Conservation (phyloP, 1,284 basidiomycete species). For the Cryptococcus amylolentus region DNA sequence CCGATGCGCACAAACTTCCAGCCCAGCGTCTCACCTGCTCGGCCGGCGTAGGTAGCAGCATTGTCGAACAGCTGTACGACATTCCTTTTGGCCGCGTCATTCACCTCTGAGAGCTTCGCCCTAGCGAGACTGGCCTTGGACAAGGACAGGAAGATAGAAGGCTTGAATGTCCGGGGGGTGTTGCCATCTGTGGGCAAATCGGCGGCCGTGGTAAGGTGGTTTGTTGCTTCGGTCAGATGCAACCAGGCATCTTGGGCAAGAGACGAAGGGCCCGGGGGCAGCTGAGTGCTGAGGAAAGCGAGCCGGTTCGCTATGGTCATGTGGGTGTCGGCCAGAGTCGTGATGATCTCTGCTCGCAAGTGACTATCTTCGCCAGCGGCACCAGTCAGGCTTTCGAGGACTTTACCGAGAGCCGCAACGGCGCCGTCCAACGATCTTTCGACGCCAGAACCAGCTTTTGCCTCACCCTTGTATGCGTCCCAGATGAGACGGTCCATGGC, state of each 20-base stretch:
- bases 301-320: conserved; percentile 26
- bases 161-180: conserved; percentile 38
- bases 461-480: conserved; percentile 33
- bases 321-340: conserved; percentile 38
- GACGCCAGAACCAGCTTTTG: conserved; percentile 22
- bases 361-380: conserved; percentile 23
- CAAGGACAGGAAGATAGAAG: conserved; percentile 30
- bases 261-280: conserved; percentile 29
- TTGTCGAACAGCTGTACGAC: conserved; percentile 38
- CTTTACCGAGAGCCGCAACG: conserved; percentile 23
- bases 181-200: conserved; percentile 25
- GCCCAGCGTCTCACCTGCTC: conserved; percentile 31
- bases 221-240: conserved; percentile 31
- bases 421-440: conserved; percentile 36
- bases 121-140: conserved; percentile 30
- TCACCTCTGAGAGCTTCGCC: conserved; percentile 29
- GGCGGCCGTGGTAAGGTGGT: conserved; percentile 28
- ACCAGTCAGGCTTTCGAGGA: conserved; percentile 29
- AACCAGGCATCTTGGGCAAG: conserved; percentile 39
- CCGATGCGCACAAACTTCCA: conserved; percentile 28
- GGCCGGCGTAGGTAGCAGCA: conserved; percentile 34
- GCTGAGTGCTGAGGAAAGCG: conserved; percentile 23
- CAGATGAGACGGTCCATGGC: conserved; percentile 40
- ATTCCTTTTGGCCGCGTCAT: conserved; percentile 40
- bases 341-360: conserved; percentile 36